Evolutionary conservation across 371 early-diverging fungal species (phyloP), one percentile per base, ranked within the genome.

Genomic region (Caulochytrium protostelioides): DNA sequence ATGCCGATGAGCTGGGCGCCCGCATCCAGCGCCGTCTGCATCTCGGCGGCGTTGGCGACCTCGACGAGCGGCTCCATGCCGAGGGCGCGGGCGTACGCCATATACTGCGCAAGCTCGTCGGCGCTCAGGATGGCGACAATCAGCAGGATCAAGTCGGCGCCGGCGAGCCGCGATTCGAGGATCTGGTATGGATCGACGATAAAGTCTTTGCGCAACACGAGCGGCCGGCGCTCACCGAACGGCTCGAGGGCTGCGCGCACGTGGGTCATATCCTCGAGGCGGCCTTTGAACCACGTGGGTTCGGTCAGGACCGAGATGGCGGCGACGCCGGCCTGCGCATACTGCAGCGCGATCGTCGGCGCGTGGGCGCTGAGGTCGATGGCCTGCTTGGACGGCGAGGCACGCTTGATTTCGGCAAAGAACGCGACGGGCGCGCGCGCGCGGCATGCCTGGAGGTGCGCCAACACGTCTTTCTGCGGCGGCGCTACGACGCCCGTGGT

Each of bases 21-120:
- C 2, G 74, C 47, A 10, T 65, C 68, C 22, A 85, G 49, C 0
- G 95, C 95, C 23, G 69, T 61, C 21, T 65, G 50, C 87, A 89
- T 84, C 57, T 95, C 92, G 21, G 65, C 73, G 8, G 52, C 66
- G 43, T 74, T 80, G 50, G 90, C 86, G 24, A 95, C 91, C 55
- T 95, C 97, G 1, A 92, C 92, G 38, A 95, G 54, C n/a, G 97
- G 89, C 51, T 91, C 92, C 79, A 95, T 92, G 1, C 83, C 83
- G 6, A 90, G 59, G 6, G 46, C 37, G 8, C 78, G 65, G 2
- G 86, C 52, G 42, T 75, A 79, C 6, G 46, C 54, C 46, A 86
- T 62, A 6, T 89, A 61, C 3, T 72, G 59, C 20, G 42, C 44
- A 30, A 85, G 50, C 16, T 41, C 49, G 19, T 76, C 68, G n/a